Evolutionary conservation across 2,329 filamentous ascomycete genomes (phyloP).

Genomic region (Alternaria arbusti): DNA sequence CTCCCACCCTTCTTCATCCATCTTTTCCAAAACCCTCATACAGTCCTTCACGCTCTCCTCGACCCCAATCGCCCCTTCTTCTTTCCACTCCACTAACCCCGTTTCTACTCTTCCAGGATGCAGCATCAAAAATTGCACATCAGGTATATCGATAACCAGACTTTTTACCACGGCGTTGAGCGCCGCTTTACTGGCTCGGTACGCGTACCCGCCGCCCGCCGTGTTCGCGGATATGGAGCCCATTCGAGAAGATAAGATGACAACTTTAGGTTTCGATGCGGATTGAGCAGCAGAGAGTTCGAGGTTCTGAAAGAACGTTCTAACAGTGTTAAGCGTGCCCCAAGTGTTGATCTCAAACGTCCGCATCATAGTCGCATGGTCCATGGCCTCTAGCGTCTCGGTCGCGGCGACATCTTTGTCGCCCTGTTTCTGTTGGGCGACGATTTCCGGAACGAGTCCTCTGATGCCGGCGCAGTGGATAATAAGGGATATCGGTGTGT

Average conservation of each 20-base stretch:
- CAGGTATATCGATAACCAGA: constrained; percentile 53
- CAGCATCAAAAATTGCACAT: constrained; percentile 51
- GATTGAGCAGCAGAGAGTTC: background rate
- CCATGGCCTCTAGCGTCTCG: constrained; percentile 52
- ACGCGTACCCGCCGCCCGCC: constrained; percentile 54
- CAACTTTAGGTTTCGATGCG: constrained; percentile 35
- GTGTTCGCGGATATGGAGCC: constrained; percentile 51
- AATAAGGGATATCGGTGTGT: too few relatives aligned
- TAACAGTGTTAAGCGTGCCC: constrained; percentile 52
- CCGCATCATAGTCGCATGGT: constrained; percentile 45
- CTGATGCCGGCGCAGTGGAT: constrained; percentile 55
- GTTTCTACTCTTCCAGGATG: constrained; percentile 57
- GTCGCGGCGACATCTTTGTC: constrained; percentile 44
- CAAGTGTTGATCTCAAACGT: constrained; percentile 53
- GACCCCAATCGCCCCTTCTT: constrained; percentile 53
- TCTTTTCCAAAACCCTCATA: constrained; percentile 46
- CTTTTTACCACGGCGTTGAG: constrained; percentile 55
- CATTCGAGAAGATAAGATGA: constrained; percentile 56
- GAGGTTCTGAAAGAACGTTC: constrained; percentile 47
- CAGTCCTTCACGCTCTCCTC: constrained; percentile 52
- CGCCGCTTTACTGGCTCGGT: constrained; percentile 56
- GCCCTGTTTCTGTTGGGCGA: constrained; percentile 15
- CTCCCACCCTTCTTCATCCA: constrained; percentile 27
- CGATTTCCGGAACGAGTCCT: constrained; percentile 47
- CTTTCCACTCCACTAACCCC: constrained; percentile 51